Conservation (phyloP, 192 early-diverging fungal species). For the Coemansia sp. region DNA sequence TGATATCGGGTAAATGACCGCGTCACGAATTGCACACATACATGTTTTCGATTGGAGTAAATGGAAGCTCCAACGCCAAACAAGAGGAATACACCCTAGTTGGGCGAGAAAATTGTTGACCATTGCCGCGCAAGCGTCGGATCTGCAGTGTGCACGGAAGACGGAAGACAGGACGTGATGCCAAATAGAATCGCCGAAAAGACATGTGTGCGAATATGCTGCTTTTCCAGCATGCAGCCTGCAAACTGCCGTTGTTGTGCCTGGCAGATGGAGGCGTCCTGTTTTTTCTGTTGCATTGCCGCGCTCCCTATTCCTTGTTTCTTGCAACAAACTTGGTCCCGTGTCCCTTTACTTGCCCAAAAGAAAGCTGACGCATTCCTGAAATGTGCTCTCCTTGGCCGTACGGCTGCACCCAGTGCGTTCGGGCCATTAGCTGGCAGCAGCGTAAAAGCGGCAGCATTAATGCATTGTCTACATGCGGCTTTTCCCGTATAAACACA, state of each 20-base stretch:
- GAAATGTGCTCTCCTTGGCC: not conserved
- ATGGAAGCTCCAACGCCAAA: not conserved
- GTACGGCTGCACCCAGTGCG: not conserved
- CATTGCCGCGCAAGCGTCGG: not conserved
- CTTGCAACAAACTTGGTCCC: not conserved
- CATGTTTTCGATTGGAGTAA: not conserved
- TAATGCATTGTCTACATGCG: not conserved
- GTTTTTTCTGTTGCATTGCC: conserved; percentile 1
- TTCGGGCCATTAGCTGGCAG: not conserved
- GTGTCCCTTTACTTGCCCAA: not conserved
- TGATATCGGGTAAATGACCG: conserved; percentile 12
- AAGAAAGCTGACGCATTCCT: not conserved
- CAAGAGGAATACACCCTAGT: not conserved
- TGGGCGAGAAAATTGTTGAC: not conserved
- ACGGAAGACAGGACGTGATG: not conserved
- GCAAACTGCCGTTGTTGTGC: conserved; percentile 2
- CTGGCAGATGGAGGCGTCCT: not conserved
- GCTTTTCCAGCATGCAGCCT: conserved; percentile 6
- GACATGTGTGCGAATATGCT: conserved; percentile 20
- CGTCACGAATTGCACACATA: not conserved
- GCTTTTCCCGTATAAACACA: not conserved
- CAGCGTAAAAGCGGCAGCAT: not conserved
- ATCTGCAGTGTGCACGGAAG: not conserved
- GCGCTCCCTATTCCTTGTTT: not conserved
- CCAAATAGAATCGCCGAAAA: conserved; percentile 11